Evolutionary conservation across 257 asterid species (phyloP), one percentile per base, ranked within the genome.

Genomic region (Fraxinus anomala): DNA sequence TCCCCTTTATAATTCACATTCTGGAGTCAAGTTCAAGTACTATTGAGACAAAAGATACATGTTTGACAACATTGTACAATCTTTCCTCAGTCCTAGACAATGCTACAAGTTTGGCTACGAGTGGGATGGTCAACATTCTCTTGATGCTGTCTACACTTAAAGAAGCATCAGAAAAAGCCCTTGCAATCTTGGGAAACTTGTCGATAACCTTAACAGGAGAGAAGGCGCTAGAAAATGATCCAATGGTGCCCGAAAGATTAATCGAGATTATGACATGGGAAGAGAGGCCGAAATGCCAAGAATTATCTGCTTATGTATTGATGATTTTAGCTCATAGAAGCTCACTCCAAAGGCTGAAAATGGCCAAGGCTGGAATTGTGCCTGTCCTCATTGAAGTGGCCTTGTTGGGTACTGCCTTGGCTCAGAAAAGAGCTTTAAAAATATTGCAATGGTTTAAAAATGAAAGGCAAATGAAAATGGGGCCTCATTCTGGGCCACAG

Each of bases 311-410:
- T 13, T 95, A 95, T 78, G 76, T 95, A 10, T 70, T 95, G 90
- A 93, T 92, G 99, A 86, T 91, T 67, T 80, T 95, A 76, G 97
- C 96, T 0, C 98, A 95, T 74, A 92, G 92, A 69, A 95, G 99
- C 82, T 87, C 91, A 1, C 44, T 73, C 10, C 98, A 90, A 72
- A 93, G 98, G 82, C 87, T 83, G 77, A 95, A 90, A 76, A 93
- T 95, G 98, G 77, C 91, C 0, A 84, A 88, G 79, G 98, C 91
- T 0, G 97, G 96, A 65, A 91, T 95, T 4, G 97, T 95, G 6
- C 93, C 89, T 21, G 91, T 89, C 66, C 97, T 95, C 47, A 91
- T 93, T 39, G 98, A 91, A 80, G 90, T 93, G 19, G 97, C 93
- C n/a, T 79, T 95, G 80, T 69, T 93, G 83, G 96, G 98, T 1